Conservation (phyloP, 257 asterid genomes). For the Solanum etuberosum region DNA sequence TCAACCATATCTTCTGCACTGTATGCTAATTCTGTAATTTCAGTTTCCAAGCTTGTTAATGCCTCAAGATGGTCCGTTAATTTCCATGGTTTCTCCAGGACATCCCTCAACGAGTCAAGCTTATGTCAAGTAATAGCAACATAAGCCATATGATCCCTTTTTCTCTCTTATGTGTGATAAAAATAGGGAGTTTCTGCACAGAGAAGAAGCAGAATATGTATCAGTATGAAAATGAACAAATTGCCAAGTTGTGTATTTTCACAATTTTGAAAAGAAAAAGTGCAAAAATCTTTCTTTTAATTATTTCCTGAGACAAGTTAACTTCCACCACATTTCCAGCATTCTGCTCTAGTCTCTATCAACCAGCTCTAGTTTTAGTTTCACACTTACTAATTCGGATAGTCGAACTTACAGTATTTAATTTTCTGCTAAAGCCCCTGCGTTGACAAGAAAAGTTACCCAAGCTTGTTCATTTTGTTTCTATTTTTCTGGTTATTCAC, state of each 20-base stretch:
- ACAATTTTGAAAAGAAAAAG: background rate
- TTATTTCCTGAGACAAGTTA: background rate
- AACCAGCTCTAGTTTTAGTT: background rate
- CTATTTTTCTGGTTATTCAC: no score
- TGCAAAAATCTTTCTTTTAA: background rate
- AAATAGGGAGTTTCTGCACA: no score
- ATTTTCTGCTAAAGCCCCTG: no score
- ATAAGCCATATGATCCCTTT: background rate
- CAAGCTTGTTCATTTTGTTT: no score
- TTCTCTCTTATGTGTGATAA: background rate
- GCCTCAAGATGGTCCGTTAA: background rate
- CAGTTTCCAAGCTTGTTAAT: background rate
- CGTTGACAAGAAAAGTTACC: no score
- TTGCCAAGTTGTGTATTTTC: no score
- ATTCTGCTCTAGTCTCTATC: background rate
- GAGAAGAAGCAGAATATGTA: background rate
- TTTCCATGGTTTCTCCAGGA: background rate
- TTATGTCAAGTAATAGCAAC: no score
- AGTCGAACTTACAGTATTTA: background rate
- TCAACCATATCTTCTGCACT: background rate
- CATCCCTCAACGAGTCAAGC: background rate
- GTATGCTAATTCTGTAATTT: background rate
- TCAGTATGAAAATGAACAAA: background rate
- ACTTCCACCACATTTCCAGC: background rate
- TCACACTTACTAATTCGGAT: background rate